Percentiles rank a stretch among this genome's conserved stretches.
Evolutionary conservation across 164 flowering plant genomes (phyloP).

Genomic region (Stephania japonica): DNA sequence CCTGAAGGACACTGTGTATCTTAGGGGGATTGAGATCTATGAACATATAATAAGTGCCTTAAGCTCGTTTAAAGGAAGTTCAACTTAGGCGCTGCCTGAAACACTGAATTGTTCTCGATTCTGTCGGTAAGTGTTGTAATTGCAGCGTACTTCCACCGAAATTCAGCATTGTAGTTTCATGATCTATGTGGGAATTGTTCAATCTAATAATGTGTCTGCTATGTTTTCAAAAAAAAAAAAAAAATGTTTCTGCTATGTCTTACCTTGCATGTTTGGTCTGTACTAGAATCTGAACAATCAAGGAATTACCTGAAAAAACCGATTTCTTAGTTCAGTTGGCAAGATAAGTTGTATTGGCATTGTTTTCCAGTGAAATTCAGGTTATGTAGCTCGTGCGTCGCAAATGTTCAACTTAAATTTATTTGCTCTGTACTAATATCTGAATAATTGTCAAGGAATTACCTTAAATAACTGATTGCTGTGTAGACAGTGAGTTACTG

Average conservation of each 20-base stretch:
- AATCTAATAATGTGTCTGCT: not conserved
- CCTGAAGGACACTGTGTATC: slow-evolving; percentile 55
- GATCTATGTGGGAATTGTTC: not conserved
- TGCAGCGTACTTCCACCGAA: not conserved
- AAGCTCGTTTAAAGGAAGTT: slow-evolving; percentile 53
- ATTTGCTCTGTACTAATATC: not conserved
- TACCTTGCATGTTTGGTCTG: not conserved
- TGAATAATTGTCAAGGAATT: no score
- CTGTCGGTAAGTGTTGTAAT: not conserved
- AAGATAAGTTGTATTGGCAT: not conserved
- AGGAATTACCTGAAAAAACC: not conserved
- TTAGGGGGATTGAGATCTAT: slow-evolving; percentile 73
- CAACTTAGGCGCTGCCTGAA: not conserved
- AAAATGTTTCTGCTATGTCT: not conserved
- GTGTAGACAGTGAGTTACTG: no score
- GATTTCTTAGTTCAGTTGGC: not conserved
- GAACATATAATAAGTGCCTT: slow-evolving; percentile 67
- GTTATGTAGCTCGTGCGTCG: not conserved
- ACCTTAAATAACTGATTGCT: no score
- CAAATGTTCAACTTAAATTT: not conserved
- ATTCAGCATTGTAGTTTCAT: not conserved
- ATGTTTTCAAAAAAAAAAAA: no score
- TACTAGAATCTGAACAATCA: not conserved
- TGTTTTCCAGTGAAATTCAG: not conserved
- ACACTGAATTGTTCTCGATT: not conserved